phyloP scores from a whole-genome alignment of 352 stramenopile species.

The Pythium rhizo-oryzae region DNA sequence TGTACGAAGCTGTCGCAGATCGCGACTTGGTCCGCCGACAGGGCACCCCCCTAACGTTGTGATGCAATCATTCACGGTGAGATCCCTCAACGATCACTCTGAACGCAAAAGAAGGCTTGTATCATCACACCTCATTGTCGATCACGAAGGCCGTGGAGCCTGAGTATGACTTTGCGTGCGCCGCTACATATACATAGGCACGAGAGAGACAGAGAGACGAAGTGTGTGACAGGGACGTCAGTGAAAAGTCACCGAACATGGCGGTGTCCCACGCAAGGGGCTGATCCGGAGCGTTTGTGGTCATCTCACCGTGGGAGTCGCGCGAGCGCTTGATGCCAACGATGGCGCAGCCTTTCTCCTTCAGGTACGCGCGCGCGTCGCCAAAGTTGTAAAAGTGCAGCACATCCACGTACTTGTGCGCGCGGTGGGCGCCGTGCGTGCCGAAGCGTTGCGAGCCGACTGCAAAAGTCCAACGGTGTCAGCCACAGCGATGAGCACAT shows the following conservation, averaged over 20 bases:
- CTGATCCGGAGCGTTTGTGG: conserved; percentile 13
- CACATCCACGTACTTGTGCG: conserved; percentile 81
- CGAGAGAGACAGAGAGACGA: no score
- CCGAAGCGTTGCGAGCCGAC: conserved; percentile 78
- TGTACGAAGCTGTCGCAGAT: conserved; percentile 75
- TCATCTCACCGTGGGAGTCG: conserved; percentile 21
- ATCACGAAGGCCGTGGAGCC: conserved; percentile 74
- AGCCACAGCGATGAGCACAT: not conserved
- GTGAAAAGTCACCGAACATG: not conserved
- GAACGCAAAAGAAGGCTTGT: no score
- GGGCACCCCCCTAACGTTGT: conserved; percentile 22
- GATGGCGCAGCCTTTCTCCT: conserved; percentile 58
- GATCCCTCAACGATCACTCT: no score
- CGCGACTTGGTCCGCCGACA: conserved; percentile 59
- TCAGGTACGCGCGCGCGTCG: conserved; percentile 62
- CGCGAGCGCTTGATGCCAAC: conserved; percentile 43
- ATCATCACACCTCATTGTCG: conserved; percentile 59
- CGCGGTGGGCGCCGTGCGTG: conserved; percentile 73
- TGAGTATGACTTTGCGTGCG: conserved; percentile 48
- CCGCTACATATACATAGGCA: conserved; percentile 28
- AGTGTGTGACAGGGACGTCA: not conserved
- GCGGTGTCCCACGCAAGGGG: conserved; percentile 18
- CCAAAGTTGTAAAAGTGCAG: conserved; percentile 72
- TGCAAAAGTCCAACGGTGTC: conserved; percentile 20
- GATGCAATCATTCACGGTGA: no score